A percentile compares a stretch with the other conserved stretches of the same genome.
phyloP scores from a whole-genome alignment of 495 filamentous ascomycete species.

The Rhypophila decipiens region DNA sequence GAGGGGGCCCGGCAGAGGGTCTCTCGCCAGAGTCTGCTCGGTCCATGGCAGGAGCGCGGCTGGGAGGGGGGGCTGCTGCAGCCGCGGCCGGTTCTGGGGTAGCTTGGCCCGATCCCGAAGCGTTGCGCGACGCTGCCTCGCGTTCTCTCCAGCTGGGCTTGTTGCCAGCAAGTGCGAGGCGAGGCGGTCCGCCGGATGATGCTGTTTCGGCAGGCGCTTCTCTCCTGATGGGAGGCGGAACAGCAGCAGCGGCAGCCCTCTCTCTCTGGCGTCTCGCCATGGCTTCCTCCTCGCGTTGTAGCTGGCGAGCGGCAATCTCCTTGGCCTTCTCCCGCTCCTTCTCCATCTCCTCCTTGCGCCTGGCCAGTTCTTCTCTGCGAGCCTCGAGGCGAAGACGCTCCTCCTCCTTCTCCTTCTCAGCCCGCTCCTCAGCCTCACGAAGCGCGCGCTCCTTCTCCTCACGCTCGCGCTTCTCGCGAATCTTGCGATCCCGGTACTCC shows the following conservation, averaged over 20 bases:
- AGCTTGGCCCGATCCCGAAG: constrained; percentile 17
- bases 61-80: constrained; percentile 16
- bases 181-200: constrained; percentile 13
- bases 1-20: constrained; percentile 51
- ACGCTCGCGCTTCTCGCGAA: constrained; percentile 69
- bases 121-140: constrained; percentile 27
- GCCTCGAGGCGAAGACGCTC: constrained; percentile 66
- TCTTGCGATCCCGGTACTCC: constrained; percentile 69
- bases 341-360: constrained; percentile 74
- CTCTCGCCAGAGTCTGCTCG: constrained; percentile 52
- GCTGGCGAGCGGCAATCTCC: constrained; percentile 45
- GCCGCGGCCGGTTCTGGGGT: constrained; percentile 16
- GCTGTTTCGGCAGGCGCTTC: constrained; percentile 22
- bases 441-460: constrained; percentile 71
- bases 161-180: constrained; percentile 22
- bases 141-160: constrained; percentile 41
- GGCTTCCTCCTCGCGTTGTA: constrained; percentile 48
- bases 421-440: constrained; percentile 80
- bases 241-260: constrained; percentile 31
- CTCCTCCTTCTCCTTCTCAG: constrained; percentile 74
- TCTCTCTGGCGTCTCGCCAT: constrained; percentile 44
- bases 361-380: constrained; percentile 51
- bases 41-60: constrained; percentile 26
- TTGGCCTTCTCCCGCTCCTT: constrained; percentile 64
- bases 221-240: constrained; percentile 21